Conservation (phyloP, 2,329 filamentous ascomycete species). For the Fusarium sp. region DNA sequence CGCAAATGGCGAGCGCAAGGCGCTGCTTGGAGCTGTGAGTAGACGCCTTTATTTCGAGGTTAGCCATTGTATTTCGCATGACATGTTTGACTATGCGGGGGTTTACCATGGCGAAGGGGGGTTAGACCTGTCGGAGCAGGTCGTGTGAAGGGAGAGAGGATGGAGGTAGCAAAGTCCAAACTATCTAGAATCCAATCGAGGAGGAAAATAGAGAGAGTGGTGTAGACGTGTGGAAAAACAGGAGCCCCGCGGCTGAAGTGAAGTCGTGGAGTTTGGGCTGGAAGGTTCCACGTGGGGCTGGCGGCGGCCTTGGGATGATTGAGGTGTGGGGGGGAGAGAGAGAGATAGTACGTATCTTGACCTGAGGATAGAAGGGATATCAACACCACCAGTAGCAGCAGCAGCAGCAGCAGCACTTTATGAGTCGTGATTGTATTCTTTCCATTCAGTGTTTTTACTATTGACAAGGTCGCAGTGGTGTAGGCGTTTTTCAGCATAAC, state of each 20-base stretch:
- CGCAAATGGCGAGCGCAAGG: slow-evolving; percentile 95
- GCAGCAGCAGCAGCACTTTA: background rate
- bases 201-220: background rate
- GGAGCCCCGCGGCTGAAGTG: slow-evolving; percentile 35
- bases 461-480: no score
- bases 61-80: slow-evolving; percentile 5
- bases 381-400: no score
- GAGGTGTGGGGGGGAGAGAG: slow-evolving; percentile 35
- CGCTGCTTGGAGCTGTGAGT: slow-evolving; percentile 72
- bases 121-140: slow-evolving; percentile 15
- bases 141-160: background rate
- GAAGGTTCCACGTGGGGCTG: slow-evolving; percentile 46
- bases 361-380: background rate
- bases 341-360: slow-evolving; percentile 1
- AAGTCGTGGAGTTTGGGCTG: slow-evolving; percentile 40
- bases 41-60: slow-evolving; percentile 38
- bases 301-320: background rate
- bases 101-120: slow-evolving; percentile 24
- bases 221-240: slow-evolving; percentile 5
- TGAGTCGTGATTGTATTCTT: no score
- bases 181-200: slow-evolving; percentile 14
- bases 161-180: background rate
- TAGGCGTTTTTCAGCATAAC: background rate
- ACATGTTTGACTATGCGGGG: slow-evolving; percentile 9
- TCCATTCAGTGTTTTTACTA: no score